Evolutionary conservation across 176 grass and related monocot species (phyloP).

Genomic region (Avena insularis): DNA sequence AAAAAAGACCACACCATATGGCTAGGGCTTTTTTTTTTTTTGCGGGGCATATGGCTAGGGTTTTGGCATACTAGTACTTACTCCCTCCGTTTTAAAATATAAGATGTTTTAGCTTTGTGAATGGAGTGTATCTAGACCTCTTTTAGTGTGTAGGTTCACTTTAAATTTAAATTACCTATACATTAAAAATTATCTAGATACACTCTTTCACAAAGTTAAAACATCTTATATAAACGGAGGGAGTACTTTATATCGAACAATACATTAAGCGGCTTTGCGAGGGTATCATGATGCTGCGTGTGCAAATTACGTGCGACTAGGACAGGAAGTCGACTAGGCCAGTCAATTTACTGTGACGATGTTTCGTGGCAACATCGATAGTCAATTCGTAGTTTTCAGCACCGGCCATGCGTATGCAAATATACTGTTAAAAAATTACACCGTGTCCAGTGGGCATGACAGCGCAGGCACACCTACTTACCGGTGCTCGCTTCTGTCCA

Average conservation of each 20-base stretch:
- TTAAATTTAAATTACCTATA: too few species aligned
- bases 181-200: too few species aligned
- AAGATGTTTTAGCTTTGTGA: too few species aligned
- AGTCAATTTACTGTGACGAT: neutral
- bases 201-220: too few species aligned
- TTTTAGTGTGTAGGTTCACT: too few species aligned
- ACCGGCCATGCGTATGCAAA: neutral
- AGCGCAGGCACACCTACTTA: neutral
- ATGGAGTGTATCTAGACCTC: too few species aligned
- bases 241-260: neutral
- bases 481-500: neutral
- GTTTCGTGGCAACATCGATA: neutral
- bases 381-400: conserved; percentile 2
- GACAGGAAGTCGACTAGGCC: neutral
- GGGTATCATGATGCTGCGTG: neutral
- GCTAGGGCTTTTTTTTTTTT: too few species aligned
- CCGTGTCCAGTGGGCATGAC: neutral
- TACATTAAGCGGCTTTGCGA: neutral
- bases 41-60: too few species aligned
- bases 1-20: too few species aligned
- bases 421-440: too few species aligned
- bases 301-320: neutral
- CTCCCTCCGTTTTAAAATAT: too few species aligned
- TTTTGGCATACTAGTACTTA: neutral
- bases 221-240: too few species aligned